phyloP scores from a whole-genome alignment of 1,139 yeast species.

The Blastobotrys proliferans region DNA sequence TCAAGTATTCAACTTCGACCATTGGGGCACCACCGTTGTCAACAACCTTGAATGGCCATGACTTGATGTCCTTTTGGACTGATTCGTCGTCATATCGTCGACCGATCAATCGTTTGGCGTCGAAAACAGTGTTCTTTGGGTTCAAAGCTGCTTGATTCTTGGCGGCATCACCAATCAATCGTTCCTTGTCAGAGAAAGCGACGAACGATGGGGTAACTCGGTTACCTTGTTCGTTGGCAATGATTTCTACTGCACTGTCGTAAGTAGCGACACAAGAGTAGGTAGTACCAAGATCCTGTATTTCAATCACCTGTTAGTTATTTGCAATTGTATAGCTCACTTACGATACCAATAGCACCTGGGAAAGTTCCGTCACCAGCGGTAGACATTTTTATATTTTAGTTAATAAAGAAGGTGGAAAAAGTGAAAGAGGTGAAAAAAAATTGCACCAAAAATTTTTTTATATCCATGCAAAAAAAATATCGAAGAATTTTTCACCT shows the following conservation, averaged over 20 bases:
- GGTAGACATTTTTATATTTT: slow-evolving; percentile 21
- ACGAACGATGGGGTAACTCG: slow-evolving; percentile 98
- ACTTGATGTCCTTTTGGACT: slow-evolving; percentile 93
- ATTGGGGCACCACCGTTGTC: slow-evolving; percentile 83
- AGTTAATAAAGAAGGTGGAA: slow-evolving; percentile 14
- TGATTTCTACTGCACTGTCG: slow-evolving; percentile 79
- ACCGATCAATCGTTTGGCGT: slow-evolving; percentile 97
- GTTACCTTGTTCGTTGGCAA: slow-evolving; percentile 99
- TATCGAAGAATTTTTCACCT: not conserved
- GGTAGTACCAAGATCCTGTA: slow-evolving; percentile 69
- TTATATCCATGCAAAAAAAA: too few relatives aligned
- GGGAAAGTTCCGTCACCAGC: slow-evolving; percentile 91
- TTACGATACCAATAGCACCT: slow-evolving; percentile 95
- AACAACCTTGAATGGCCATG: slow-evolving; percentile 95
- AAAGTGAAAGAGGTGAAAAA: slow-evolving; percentile 11
- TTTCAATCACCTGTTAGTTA: too few relatives aligned
- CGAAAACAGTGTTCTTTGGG: slow-evolving; percentile 95
- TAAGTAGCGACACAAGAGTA: slow-evolving; percentile 87
- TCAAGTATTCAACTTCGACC: slow-evolving; percentile 91
- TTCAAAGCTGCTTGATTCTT: slow-evolving; percentile 98
- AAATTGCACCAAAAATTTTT: slow-evolving; percentile 1
- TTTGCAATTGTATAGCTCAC: not conserved
- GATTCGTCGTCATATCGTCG: slow-evolving; percentile 87
- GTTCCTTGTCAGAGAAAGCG: slow-evolving; percentile 95
- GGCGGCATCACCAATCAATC: slow-evolving; percentile 99